These are phyloP conservation scores for Leccinum broughii DNA, from an alignment of 768 basidiomycete species.

Conservation along the genomic window DNA sequence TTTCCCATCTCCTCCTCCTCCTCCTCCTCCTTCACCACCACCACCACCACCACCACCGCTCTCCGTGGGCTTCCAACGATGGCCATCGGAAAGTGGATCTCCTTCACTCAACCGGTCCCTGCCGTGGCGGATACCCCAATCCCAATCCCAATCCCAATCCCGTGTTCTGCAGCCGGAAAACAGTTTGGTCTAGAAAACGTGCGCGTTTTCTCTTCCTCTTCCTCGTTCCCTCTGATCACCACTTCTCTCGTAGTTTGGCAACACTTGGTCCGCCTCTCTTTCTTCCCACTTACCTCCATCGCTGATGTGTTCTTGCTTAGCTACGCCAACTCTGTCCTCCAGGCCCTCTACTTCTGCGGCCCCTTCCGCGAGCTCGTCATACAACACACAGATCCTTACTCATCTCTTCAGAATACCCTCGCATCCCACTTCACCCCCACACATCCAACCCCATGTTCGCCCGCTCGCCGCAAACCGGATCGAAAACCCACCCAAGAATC, in stretches of 20 bases:
- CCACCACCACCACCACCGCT: conserved; percentile 1
- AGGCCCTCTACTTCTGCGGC: conserved; percentile 92
- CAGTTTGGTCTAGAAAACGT: conserved; percentile 98
- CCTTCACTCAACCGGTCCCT: conserved; percentile 34
- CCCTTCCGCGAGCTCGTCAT: conserved; percentile 91
- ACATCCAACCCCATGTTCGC: conserved; percentile 29
- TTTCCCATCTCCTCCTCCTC: neutral
- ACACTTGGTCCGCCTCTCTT: conserved; percentile 72
- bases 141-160: conserved; percentile 37
- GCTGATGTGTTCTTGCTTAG: conserved; percentile 41
- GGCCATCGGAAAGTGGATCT: conserved; percentile 42
- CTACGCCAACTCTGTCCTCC: conserved; percentile 98
- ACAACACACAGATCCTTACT: conserved; percentile 59
- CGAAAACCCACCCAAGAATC: conserved; percentile 46
- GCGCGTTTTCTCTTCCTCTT: conserved; percentile 36
- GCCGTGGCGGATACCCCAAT: conserved; percentile 25
- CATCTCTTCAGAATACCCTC: conserved; percentile 36
- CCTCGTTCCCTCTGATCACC: conserved; percentile 10
- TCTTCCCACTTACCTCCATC: conserved; percentile 3
- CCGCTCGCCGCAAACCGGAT: conserved; percentile 56
- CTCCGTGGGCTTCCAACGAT: conserved; percentile 13
- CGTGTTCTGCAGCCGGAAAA: conserved; percentile 69
- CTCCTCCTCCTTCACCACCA: conserved; percentile 4
- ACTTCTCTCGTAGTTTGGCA: conserved; percentile 72
- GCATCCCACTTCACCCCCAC: conserved; percentile 25